A percentile compares a stretch with the other conserved stretches of the same genome.
These are phyloP conservation scores for Carnegiea gigantea DNA, from an alignment of 179 eudicot genomes.

Conservation along the genomic window DNA sequence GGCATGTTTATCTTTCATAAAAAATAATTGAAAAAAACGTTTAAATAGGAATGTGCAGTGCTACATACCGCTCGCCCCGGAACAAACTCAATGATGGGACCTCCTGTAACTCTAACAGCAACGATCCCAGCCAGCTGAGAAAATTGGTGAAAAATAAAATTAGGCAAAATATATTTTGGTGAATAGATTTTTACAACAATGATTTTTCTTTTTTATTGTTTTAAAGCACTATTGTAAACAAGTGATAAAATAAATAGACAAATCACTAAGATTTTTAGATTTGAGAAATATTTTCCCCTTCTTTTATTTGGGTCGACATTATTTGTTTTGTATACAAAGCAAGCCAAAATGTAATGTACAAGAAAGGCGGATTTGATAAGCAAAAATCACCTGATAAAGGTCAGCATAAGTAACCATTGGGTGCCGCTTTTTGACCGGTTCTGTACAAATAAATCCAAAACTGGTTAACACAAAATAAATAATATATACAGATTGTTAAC, in stretches of 20 bases:
- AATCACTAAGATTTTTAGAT: too few relatives aligned
- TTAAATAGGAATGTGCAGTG: too few relatives aligned
- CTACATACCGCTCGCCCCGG: constrained; percentile 68
- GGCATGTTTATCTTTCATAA: too few relatives aligned
- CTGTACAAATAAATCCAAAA: constrained; percentile 33
- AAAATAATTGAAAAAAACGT: too few relatives aligned
- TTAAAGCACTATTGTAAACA: not conserved
- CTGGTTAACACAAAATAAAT: not conserved
- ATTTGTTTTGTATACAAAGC: too few relatives aligned
- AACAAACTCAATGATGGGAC: constrained; percentile 61
- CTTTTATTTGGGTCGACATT: too few relatives aligned
- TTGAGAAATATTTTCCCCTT: too few relatives aligned
- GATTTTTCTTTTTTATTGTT: not conserved
- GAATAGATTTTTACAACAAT: not conserved
- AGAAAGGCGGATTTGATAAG: too few relatives aligned
- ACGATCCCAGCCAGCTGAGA: constrained; percentile 83
- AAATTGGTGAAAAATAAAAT: not conserved
- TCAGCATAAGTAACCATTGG: constrained; percentile 79
- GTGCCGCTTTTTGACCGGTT: constrained; percentile 59
- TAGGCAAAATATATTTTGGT: not conserved
- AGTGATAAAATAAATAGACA: not conserved
- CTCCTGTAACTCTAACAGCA: constrained; percentile 84
- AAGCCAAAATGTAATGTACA: not conserved
- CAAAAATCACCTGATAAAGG: constrained; percentile 63
- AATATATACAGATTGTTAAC: too few relatives aligned